phyloP scores from a whole-genome alignment of 2,329 filamentous ascomycete genomes.

The Metarhizium sp. region DNA sequence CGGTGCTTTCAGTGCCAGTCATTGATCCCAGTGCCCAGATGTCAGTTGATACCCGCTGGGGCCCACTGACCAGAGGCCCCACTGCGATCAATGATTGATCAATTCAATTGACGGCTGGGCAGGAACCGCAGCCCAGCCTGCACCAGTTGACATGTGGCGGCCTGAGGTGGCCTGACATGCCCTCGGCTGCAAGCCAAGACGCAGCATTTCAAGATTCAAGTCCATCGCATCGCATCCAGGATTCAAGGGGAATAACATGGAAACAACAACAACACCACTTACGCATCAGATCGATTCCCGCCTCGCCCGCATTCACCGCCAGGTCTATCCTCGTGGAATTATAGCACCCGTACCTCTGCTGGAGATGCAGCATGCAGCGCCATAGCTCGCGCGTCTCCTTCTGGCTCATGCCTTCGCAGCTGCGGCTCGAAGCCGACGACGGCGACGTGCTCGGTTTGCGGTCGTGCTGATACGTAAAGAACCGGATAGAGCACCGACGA shows the following conservation, averaged over 20 bases:
- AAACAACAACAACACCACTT: slow-evolving; percentile 14
- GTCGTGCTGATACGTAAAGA: slow-evolving; percentile 2
- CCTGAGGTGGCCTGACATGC: no score
- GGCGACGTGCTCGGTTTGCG: slow-evolving; percentile 9
- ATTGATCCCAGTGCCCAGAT: no score
- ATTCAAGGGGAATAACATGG: neutral
- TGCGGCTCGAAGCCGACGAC: slow-evolving; percentile 17
- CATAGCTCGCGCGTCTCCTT: slow-evolving; percentile 34
- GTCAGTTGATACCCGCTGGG: no score
- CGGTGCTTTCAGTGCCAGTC: no score
- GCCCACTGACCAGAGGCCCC: no score
- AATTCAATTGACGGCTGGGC: no score
- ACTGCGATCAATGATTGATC: no score
- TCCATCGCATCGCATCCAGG: neutral
- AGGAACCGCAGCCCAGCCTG: no score
- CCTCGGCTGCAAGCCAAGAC: neutral
- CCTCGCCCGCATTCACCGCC: slow-evolving; percentile 31
- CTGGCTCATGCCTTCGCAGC: slow-evolving; percentile 20
- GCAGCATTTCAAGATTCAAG: no score
- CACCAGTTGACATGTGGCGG: no score
- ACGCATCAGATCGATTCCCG: slow-evolving; percentile 34
- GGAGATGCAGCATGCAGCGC: slow-evolving; percentile 39
- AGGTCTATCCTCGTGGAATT: slow-evolving; percentile 39
- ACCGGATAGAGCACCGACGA: slow-evolving; percentile 14
- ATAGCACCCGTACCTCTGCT: slow-evolving; percentile 37